phyloP scores from a whole-genome alignment of 2,329 filamentous ascomycete genomes.

The Monilinia aucupariae region DNA sequence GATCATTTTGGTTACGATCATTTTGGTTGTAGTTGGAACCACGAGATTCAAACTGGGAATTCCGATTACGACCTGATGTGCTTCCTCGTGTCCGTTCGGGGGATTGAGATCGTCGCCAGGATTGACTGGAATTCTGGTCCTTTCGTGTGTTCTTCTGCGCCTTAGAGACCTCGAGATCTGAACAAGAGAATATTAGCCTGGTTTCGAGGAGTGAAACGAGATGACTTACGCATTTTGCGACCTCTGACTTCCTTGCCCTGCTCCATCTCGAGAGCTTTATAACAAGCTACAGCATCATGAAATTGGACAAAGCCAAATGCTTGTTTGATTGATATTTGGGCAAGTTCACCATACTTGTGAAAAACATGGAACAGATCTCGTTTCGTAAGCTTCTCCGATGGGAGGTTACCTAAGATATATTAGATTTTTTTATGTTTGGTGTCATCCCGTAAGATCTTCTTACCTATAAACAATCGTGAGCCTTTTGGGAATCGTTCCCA shows the following conservation, averaged over 20 bases:
- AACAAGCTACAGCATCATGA: conserved; percentile 68
- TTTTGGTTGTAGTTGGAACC: conserved; percentile 39
- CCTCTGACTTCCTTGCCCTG: conserved; percentile 79
- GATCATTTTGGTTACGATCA: conserved; percentile 43
- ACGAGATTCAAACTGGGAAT: conserved; percentile 32
- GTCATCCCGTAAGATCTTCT: conserved; percentile 31
- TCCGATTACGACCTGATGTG: conserved; percentile 38
- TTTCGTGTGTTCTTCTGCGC: conserved; percentile 74
- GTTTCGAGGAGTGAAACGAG: background rate
- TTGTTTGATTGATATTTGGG: conserved; percentile 93
- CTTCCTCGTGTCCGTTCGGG: conserved; percentile 48
- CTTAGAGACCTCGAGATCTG: conserved; percentile 86
- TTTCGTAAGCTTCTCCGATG: conserved; percentile 88
- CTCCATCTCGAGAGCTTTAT: conserved; percentile 66
- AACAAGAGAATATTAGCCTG: background rate
- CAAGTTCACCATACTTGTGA: conserved; percentile 75
- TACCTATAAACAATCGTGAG: conserved; percentile 77
- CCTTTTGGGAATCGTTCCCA: conserved; percentile 77
- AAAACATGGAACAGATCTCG: conserved; percentile 91
- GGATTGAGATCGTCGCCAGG: conserved; percentile 52
- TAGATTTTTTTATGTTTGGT: conserved; percentile 27
- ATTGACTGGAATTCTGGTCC: conserved; percentile 26
- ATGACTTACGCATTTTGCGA: conserved; percentile 79
- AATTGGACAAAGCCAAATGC: conserved; percentile 98
- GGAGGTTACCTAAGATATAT: conserved; percentile 67